phyloP scores from a whole-genome alignment of 1,284 basidiomycete species.

The Ustilago nuda region DNA sequence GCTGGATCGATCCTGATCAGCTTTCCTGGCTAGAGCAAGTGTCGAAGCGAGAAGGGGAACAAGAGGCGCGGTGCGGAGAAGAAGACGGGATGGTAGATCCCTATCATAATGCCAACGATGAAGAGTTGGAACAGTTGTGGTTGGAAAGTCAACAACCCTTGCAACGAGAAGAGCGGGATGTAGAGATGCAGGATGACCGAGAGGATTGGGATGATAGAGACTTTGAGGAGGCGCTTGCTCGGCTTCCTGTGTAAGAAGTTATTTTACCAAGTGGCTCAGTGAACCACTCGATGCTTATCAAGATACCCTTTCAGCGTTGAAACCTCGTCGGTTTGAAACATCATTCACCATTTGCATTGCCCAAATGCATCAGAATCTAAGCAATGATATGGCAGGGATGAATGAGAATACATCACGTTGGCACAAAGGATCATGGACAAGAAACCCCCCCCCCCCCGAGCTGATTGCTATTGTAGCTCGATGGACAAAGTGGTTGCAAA shows the following conservation, averaged over 20 bases:
- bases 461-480: too few relatives aligned
- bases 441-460: too few relatives aligned
- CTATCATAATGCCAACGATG: constrained; percentile 22
- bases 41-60: constrained; percentile 2
- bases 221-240: constrained; percentile 27
- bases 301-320: too few relatives aligned
- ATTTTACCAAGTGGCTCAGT: background rate
- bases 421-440: too few relatives aligned
- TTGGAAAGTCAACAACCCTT: constrained; percentile 18
- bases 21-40: constrained; percentile 39
- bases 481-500: too few relatives aligned
- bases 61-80: background rate
- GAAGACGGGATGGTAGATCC: constrained; percentile 12
- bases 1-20: constrained; percentile 53
- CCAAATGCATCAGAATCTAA: too few relatives aligned
- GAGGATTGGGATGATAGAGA: constrained; percentile 15
- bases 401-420: too few relatives aligned
- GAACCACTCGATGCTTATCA: too few relatives aligned
- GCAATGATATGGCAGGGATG: too few relatives aligned
- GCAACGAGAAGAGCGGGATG: background rate
- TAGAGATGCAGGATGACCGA: background rate
- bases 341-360: too few relatives aligned
- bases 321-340: too few relatives aligned
- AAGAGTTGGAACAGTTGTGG: constrained; percentile 38
- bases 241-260: constrained; percentile 11